Conservation (phyloP, 2,329 filamentous ascomycete genomes). For the Arthrobotrys megalospora region DNA sequence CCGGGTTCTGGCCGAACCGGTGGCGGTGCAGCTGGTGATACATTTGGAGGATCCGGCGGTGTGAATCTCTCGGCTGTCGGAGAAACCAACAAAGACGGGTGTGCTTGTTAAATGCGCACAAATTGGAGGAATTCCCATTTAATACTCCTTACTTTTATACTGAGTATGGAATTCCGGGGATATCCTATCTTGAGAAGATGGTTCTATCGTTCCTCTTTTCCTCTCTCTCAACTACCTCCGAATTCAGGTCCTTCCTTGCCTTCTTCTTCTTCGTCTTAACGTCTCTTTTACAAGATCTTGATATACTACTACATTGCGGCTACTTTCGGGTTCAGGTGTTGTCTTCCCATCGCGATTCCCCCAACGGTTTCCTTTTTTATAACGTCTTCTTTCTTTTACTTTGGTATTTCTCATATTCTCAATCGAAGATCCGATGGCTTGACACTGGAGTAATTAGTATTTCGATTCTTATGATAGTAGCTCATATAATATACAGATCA, state of each 20-base stretch:
- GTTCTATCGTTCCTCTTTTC: conserved; percentile 21
- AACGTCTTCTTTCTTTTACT: conserved; percentile 16
- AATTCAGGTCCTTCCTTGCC: background rate
- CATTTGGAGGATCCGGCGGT: conserved; percentile 54
- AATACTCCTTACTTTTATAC: background rate
- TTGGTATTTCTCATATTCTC: conserved; percentile 8
- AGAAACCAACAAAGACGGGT: conserved; percentile 52
- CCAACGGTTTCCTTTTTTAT: conserved; percentile 29
- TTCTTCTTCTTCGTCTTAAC: conserved; percentile 7
- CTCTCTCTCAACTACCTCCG: background rate
- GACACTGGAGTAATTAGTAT: conserved; percentile 51
- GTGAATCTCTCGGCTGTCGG: conserved; percentile 60
- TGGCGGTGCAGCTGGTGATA: conserved; percentile 73
- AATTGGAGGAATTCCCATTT: background rate
- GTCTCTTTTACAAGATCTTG: conserved; percentile 13
- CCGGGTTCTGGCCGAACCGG: conserved; percentile 73
- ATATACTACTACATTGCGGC: conserved; percentile 47
- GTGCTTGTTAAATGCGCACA: conserved; percentile 36
- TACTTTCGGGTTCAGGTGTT: conserved; percentile 53
- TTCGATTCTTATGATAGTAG: conserved; percentile 28
- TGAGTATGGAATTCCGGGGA: background rate
- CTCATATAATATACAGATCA: conserved; percentile 41
- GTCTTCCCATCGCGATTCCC: conserved; percentile 51
- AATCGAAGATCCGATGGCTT: conserved; percentile 11
- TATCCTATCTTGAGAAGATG: conserved; percentile 2